phyloP scores from a whole-genome alignment of 306 rosid species.

The Alnus glutinosa region DNA sequence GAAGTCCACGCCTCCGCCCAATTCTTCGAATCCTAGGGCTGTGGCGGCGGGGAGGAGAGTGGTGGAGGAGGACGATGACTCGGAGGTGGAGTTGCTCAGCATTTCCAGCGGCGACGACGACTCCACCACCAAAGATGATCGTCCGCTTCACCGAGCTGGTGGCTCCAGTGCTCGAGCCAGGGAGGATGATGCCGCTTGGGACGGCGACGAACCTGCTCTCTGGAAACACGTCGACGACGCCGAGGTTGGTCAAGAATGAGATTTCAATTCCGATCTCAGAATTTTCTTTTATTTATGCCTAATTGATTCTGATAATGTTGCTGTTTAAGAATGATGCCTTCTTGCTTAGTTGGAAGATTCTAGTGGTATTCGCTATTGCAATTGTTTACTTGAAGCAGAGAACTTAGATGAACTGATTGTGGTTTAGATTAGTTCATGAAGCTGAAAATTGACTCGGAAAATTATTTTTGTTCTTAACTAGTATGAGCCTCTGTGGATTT shows the following conservation, averaged over 20 bases:
- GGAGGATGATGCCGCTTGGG: conserved; percentile 77
- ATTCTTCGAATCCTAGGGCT: conserved; percentile 8
- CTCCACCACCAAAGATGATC: conserved; percentile 37
- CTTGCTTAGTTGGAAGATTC: not conserved
- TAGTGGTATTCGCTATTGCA: not conserved
- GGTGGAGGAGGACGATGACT: conserved; percentile 85
- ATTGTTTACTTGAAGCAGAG: not conserved
- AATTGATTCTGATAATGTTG: not conserved
- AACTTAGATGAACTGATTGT: not conserved
- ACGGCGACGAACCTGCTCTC: conserved; percentile 85
- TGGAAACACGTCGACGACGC: conserved; percentile 94
- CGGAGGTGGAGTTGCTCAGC: conserved; percentile 97
- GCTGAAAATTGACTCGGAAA: not conserved
- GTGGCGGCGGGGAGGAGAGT: conserved; percentile 33
- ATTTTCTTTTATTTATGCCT: not conserved
- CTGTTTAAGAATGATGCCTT: too few relatives aligned
- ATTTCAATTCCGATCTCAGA: not conserved
- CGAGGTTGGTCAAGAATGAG: not conserved
- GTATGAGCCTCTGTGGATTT: not conserved
- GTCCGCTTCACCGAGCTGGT: conserved; percentile 20
- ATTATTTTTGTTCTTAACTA: not conserved
- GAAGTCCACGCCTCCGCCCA: conserved; percentile 28
- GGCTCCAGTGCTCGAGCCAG: conserved; percentile 39
- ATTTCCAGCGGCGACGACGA: conserved; percentile 98
- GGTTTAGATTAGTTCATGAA: not conserved